These are phyloP conservation scores for Penicillium longicatenatum DNA, from an alignment of 495 filamentous ascomycete genomes.

Conservation along the genomic window DNA sequence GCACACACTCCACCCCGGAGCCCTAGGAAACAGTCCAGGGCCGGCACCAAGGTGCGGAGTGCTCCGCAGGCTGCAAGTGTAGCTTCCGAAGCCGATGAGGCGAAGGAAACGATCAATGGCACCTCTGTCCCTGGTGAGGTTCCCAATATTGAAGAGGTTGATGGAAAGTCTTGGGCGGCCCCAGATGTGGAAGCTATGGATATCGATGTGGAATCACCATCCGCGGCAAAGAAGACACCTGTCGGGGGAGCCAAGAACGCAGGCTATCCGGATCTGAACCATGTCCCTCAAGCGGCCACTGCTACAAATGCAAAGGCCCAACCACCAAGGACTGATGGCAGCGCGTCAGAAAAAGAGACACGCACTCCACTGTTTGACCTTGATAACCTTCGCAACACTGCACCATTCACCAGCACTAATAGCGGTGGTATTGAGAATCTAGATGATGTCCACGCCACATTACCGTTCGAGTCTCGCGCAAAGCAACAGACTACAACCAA, in stretches of 20 bases:
- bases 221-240: background rate
- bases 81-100: conserved; percentile 48
- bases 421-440: conserved; percentile 63
- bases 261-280: conserved; percentile 24
- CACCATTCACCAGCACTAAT: conserved; percentile 60
- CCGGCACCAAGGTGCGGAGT: conserved; percentile 29
- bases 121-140: conserved; percentile 16
- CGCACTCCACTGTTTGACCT: conserved; percentile 49
- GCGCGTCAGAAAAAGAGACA: conserved; percentile 48
- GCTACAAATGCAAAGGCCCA: conserved; percentile 21
- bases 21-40: conserved; percentile 37
- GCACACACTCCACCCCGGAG: conserved; percentile 36
- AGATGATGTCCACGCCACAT: conserved; percentile 62
- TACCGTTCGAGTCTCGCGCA: conserved; percentile 73
- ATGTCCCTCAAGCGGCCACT: conserved; percentile 9
- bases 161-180: conserved; percentile 28
- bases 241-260: conserved; percentile 5
- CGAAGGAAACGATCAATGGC: conserved; percentile 31
- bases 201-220: conserved; percentile 42
- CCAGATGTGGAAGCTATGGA: conserved; percentile 49
- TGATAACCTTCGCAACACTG: conserved; percentile 63
- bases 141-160: conserved; percentile 39
- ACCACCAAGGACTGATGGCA: conserved; percentile 34
- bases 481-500: conserved; percentile 29
- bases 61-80: conserved; percentile 39